Base-by-base conservation (phyloP, 164 flowering plant species). In the Vitis riparia region DNA sequence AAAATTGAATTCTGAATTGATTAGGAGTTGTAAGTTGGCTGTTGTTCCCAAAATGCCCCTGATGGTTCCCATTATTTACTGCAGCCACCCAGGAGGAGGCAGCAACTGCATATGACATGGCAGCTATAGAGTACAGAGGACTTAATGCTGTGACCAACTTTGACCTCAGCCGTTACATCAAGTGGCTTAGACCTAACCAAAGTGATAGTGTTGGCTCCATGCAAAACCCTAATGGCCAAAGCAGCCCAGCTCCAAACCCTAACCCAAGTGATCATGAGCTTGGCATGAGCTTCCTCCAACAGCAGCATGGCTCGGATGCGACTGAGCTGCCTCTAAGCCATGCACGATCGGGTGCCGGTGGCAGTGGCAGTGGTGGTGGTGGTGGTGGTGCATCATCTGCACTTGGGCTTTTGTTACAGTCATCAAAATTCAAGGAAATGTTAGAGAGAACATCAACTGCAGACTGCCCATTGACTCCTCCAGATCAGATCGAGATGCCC, bases 361-460 rank as follows among this genome's bases (percentile, higher is more conserved):
- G 44, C 7, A 6, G 44, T 6, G 44, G 44, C 7, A 6, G 44
- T 37, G 44, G 44, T 13, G 62, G 27, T 23, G 44, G 44, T 7
- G 44, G 44, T 37, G 44, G 44, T 37, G 44, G 44, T 13, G 62
- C 82, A 1, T 68, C 88, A 8, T 81, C 89, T 0, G 85, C 90
- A 2, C 67, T 85, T 5, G 87, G 83, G 32, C 79, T 81, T 7
- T 67, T 86, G 29, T 72, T 83, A 8, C 85, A 83, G 66, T 86
- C 90, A 1, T 65, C 94, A 1, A 85, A 82, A 61, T 86, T 83
- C 76, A 85, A 85, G 61, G 91, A 87, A 68, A 84, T 86, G 88
- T n/a, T 86, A 27, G 87, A 87, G 67, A 75, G 63, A 59, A 77
- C 81, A 8, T 57, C 83, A 3, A 62, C 78, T 1, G 77, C 57